phyloP scores from a whole-genome alignment of 2,329 filamentous ascomycete species.

The Fusarium burgessii region DNA sequence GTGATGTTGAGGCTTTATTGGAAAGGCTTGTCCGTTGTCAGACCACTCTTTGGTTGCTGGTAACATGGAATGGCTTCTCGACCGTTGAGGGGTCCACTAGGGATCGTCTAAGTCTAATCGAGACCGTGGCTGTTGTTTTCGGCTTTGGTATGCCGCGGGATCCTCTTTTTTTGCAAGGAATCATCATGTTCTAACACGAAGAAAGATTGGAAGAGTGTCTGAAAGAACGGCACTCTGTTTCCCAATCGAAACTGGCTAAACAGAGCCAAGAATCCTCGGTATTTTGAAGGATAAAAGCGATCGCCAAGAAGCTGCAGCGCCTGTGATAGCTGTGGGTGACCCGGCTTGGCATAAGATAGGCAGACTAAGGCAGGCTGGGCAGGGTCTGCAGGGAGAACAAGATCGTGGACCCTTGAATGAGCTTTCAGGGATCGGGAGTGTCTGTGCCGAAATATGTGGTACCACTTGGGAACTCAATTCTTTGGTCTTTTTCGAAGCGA shows the following conservation, averaged over 20 bases:
- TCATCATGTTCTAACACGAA: not conserved
- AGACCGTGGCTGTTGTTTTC: slow-evolving; percentile 27
- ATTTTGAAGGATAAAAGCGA: slow-evolving; percentile 13
- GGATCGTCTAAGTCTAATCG: slow-evolving; percentile 10
- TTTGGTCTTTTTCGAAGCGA: slow-evolving; percentile 1
- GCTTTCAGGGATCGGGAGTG: slow-evolving; percentile 11
- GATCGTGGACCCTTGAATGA: not conserved
- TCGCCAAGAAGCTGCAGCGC: slow-evolving; percentile 35
- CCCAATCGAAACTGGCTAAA: not conserved
- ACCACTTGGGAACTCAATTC: slow-evolving; percentile 8
- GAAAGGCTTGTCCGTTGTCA: slow-evolving; percentile 4
- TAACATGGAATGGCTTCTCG: slow-evolving; percentile 36
- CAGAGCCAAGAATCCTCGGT: slow-evolving; percentile 4
- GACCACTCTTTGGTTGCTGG: slow-evolving; percentile 8
- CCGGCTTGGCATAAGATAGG: slow-evolving; percentile 40
- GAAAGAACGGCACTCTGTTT: not conserved
- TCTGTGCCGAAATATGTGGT: slow-evolving; percentile 16
- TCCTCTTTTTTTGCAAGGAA: slow-evolving; percentile 22
- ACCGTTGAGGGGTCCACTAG: slow-evolving; percentile 33
- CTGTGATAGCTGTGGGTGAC: slow-evolving; percentile 28
- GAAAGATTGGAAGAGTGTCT: not conserved
- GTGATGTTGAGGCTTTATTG: slow-evolving; percentile 2
- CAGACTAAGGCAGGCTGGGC: not conserved
- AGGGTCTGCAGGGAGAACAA: slow-evolving; percentile 5
- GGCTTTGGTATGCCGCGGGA: slow-evolving; percentile 40